Conservation (phyloP, 805 yeast species). For the Nakazawaea pomicola region DNA sequence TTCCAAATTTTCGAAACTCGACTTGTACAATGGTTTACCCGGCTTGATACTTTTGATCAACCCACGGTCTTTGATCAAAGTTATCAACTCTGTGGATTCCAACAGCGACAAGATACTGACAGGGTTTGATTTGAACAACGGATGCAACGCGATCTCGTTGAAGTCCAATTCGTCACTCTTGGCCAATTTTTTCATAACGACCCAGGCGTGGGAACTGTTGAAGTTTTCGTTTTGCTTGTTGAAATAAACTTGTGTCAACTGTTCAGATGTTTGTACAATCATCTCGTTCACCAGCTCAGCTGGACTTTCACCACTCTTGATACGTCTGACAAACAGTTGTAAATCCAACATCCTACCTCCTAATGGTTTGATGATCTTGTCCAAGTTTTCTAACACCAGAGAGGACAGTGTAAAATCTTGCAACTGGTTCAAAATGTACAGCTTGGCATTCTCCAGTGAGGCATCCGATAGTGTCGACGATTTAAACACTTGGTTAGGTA, state of each 20-base stretch:
- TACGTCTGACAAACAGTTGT: conserved; percentile 83
- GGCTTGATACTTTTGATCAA: conserved; percentile 60
- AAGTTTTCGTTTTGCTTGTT: conserved; percentile 38
- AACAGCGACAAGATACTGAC: conserved; percentile 58
- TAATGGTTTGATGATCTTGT: conserved; percentile 59
- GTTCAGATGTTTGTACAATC: conserved; percentile 82
- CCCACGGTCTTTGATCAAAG: conserved; percentile 74
- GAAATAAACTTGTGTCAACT: conserved; percentile 75
- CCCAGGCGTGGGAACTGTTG: conserved; percentile 85
- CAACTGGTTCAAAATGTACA: conserved; percentile 60
- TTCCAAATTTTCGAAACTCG: conserved; percentile 70
- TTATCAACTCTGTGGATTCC: conserved; percentile 74
- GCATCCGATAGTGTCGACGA: conserved; percentile 78
- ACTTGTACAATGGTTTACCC: conserved; percentile 78
- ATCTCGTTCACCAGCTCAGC: conserved; percentile 70
- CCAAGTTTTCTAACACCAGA: conserved; percentile 34
- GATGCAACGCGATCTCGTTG: conserved; percentile 48
- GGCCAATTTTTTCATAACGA: conserved; percentile 61
- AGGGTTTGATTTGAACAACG: conserved; percentile 55
- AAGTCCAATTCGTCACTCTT: conserved; percentile 39
- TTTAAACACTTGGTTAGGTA: conserved; percentile 87
- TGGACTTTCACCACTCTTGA: conserved; percentile 84
- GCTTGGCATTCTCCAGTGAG: conserved; percentile 58
- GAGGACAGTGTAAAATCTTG: conserved; percentile 18
- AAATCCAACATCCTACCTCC: conserved; percentile 96